These are phyloP conservation scores for Strobilomyces dryophilus DNA, from an alignment of 768 basidiomycete genomes.

Conservation along the genomic window DNA sequence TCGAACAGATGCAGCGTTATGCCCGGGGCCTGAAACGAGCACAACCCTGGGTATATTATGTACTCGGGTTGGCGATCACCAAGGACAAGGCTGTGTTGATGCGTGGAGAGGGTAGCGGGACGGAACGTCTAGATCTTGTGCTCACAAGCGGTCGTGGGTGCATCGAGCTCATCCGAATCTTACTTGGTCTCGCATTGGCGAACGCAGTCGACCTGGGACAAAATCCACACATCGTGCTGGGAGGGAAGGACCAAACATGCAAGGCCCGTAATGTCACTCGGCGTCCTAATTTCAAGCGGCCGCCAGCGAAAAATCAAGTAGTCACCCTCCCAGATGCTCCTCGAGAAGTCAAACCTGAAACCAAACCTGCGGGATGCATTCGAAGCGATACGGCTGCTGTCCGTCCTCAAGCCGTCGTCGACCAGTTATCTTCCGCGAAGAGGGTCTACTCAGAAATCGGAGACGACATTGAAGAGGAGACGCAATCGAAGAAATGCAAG, in stretches of 20 bases:
- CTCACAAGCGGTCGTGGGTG: constrained; percentile 4
- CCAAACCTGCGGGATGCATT: not conserved
- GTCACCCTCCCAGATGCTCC: not conserved
- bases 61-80: not conserved
- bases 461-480: not conserved
- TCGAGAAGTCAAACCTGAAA: not conserved
- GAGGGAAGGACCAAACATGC: not conserved
- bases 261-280: not conserved
- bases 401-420: too few species aligned
- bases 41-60: not conserved
- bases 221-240: not conserved
- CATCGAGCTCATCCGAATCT: constrained; percentile 6
- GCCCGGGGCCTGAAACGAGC: not conserved
- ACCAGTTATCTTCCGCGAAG: not conserved
- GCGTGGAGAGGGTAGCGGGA: constrained; percentile 7
- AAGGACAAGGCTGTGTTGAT: constrained; percentile 1
- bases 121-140: constrained; percentile 5
- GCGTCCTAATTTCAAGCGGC: not conserved
- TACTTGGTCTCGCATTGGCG: constrained; percentile 14
- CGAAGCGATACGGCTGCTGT: not conserved
- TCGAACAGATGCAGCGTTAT: too few species aligned
- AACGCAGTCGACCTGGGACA: constrained; percentile 6
- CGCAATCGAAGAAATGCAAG: not conserved
- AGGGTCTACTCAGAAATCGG: not conserved
- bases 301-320: too few species aligned